Conservation (phyloP, 441 rosid species). For the Rhodomyrtus psidioides region DNA sequence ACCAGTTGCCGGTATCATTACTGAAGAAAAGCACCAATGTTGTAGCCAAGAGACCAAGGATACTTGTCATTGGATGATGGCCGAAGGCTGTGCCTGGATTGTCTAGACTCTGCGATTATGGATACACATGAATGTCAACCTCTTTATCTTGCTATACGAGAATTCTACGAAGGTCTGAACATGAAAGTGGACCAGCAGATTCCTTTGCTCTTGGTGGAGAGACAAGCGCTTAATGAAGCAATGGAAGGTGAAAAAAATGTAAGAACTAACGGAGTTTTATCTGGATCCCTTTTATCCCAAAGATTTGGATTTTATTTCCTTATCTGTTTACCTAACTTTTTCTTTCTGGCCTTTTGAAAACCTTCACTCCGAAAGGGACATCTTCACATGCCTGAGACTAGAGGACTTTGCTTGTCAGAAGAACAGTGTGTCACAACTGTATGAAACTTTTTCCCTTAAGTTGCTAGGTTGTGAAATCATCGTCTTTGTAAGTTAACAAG, state of each 20-base stretch:
- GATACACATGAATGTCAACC: neutral
- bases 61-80: slow-evolving; percentile 2
- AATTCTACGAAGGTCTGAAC: neutral
- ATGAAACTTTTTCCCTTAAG: too few relatives aligned
- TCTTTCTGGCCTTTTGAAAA: neutral
- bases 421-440: too few relatives aligned
- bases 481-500: too few relatives aligned
- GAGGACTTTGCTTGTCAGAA: neutral
- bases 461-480: too few relatives aligned
- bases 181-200: neutral
- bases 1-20: neutral
- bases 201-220: neutral
- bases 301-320: neutral
- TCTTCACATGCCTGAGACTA: slow-evolving; percentile 8
- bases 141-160: neutral
- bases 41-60: neutral
- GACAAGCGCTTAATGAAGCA: neutral
- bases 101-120: neutral
- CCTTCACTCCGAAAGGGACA: neutral
- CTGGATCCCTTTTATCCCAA: neutral
- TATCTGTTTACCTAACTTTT: neutral
- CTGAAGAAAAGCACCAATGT: neutral
- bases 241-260: neutral
- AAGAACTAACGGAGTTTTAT: neutral
- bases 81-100: neutral